phyloP scores from a whole-genome alignment of 805 yeast species.

The Jamesozyma piceae region DNA sequence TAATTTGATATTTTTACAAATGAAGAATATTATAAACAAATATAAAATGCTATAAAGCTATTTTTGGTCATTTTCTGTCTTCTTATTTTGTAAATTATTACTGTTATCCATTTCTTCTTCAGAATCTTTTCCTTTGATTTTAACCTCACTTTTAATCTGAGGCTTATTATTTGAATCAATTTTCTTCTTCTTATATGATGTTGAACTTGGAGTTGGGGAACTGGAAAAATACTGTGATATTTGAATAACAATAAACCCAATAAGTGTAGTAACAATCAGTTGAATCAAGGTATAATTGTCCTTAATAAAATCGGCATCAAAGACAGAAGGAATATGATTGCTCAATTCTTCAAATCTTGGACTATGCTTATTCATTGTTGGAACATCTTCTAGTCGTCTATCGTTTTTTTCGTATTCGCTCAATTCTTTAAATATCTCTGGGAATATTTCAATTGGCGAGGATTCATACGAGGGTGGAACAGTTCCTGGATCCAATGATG shows the following conservation, averaged over 20 bases:
- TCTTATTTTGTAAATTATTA: no score
- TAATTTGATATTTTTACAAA: no score
- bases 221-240: neutral
- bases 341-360: slow-evolving; percentile 21
- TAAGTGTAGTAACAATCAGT: slow-evolving; percentile 11
- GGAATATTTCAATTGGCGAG: slow-evolving; percentile 1
- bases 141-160: no score
- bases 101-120: no score
- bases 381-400: slow-evolving; percentile 26
- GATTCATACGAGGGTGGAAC: slow-evolving; percentile 8
- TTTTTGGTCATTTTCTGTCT: no score
- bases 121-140: no score
- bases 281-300: slow-evolving; percentile 16
- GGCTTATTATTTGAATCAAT: no score
- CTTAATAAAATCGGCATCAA: slow-evolving; percentile 19
- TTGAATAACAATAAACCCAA: slow-evolving; percentile 13
- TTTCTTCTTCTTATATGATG: no score
- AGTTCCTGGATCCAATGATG: slow-evolving; percentile 32
- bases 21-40: no score
- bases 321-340: slow-evolving; percentile 11
- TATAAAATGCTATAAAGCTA: no score
- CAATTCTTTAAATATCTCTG: slow-evolving; percentile 12
- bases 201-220: neutral
- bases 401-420: slow-evolving; percentile 44
- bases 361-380: slow-evolving; percentile 25